Conservation (phyloP, 805 yeast species). For the Soucietia sequanensis region DNA sequence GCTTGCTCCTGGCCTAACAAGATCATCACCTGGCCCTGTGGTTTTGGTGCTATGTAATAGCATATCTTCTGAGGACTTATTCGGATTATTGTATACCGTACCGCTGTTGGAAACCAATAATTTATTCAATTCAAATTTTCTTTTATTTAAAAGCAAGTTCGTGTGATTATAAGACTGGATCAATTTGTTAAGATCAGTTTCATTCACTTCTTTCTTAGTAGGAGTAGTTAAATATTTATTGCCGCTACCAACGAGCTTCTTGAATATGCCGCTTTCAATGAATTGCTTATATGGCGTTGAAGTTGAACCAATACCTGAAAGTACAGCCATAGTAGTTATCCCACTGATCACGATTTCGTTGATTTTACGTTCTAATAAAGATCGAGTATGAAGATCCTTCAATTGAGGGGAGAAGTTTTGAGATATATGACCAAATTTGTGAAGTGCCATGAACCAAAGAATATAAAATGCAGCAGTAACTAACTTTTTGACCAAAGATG, state of each 20-base stretch:
- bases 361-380: conserved; percentile 41
- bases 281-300: conserved; percentile 39
- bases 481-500: conserved; percentile 1
- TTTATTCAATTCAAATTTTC: conserved; percentile 30
- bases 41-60: conserved; percentile 9
- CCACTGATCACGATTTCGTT: conserved; percentile 49
- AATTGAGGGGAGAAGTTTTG: conserved; percentile 19
- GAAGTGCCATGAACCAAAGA: conserved; percentile 34
- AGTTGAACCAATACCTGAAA: conserved; percentile 53
- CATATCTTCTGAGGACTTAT: conserved; percentile 7
- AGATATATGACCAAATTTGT: conserved; percentile 33
- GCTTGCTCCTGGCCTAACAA: too few species aligned
- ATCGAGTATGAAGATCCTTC: conserved; percentile 13
- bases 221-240: not conserved
- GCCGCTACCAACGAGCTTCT: not conserved
- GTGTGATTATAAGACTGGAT: conserved; percentile 45
- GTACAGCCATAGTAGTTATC: conserved; percentile 46
- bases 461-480: conserved; percentile 11
- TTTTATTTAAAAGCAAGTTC: conserved; percentile 27
- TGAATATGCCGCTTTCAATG: conserved; percentile 1
- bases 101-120: conserved; percentile 20
- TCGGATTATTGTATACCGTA: conserved; percentile 21
- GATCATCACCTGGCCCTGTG: conserved; percentile 4
- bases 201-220: conserved; percentile 15
- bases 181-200: conserved; percentile 29